Percentiles rank a stretch among this genome's conserved stretches.
phyloP scores from a whole-genome alignment of 2,329 filamentous ascomycete genomes.

The Trichoderma arundinaceum region DNA sequence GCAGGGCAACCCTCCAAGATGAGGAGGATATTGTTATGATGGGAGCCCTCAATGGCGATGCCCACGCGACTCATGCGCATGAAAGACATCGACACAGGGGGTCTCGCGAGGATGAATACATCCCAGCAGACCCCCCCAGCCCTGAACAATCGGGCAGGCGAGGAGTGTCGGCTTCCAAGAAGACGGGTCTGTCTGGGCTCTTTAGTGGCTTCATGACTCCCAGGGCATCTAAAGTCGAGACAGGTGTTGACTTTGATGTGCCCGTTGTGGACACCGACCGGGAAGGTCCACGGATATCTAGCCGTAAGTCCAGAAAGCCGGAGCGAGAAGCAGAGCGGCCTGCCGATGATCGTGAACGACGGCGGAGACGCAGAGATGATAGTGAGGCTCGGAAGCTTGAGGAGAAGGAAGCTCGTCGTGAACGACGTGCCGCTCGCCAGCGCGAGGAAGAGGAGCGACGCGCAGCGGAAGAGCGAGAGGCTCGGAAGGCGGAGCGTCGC shows the following conservation, averaged over 20 bases:
- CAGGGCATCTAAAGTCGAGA: slow-evolving; percentile 53
- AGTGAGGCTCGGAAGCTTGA: slow-evolving; percentile 58
- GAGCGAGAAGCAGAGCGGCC: slow-evolving; percentile 55
- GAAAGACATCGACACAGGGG: slow-evolving; percentile 45
- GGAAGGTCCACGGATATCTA: slow-evolving; percentile 63
- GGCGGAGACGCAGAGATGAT: slow-evolving; percentile 62
- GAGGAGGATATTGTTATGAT: slow-evolving; percentile 60
- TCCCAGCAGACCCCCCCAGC: slow-evolving; percentile 46
- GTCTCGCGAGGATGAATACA: slow-evolving; percentile 48
- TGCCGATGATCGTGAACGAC: slow-evolving; percentile 63
- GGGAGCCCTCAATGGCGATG: slow-evolving; percentile 49
- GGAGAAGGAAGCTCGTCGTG: slow-evolving; percentile 65
- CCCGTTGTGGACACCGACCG: slow-evolving; percentile 60
- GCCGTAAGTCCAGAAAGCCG: slow-evolving; percentile 63
- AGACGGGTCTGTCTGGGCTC: slow-evolving; percentile 62
- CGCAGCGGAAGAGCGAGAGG: slow-evolving; percentile 55
- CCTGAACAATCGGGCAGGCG: slow-evolving; percentile 46
- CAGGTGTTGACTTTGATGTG: slow-evolving; percentile 55
- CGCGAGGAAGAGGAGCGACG: slow-evolving; percentile 58
- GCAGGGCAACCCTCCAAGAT: slow-evolving; percentile 49
- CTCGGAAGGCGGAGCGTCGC: slow-evolving; percentile 56
- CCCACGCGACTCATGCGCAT: slow-evolving; percentile 37
- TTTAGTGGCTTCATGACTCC: slow-evolving; percentile 64
- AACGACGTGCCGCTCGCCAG: slow-evolving; percentile 55
- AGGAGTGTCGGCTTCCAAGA: slow-evolving; percentile 51